Percentiles rank a stretch among this genome's conserved stretches.
These are phyloP conservation scores for Ephemerocybe angulata DNA, from an alignment of 768 basidiomycete genomes.

Conservation along the genomic window DNA sequence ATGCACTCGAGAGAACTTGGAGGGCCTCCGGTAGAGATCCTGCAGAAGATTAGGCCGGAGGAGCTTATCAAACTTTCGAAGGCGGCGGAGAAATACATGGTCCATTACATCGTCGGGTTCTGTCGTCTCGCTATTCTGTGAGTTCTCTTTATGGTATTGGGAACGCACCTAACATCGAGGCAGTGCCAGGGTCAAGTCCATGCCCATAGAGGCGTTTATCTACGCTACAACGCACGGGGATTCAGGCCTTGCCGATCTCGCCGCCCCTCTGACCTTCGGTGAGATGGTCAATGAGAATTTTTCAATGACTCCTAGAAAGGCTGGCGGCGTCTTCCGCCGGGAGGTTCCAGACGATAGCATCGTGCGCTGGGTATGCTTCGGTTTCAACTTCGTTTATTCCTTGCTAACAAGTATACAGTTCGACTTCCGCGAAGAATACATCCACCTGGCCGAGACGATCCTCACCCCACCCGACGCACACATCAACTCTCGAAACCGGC, in stretches of 20 bases:
- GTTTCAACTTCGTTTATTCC: background rate
- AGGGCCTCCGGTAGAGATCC: background rate
- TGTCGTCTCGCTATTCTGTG: background rate
- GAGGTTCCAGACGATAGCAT: background rate
- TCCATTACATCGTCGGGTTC: background rate
- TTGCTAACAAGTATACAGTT: background rate
- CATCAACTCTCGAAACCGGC: background rate
- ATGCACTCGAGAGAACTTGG: background rate
- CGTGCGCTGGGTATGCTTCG: background rate
- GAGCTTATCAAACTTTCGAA: background rate
- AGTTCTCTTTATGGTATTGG: background rate
- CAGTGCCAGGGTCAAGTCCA: background rate
- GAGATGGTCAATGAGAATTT: background rate
- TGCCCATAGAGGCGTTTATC: background rate
- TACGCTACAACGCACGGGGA: background rate
- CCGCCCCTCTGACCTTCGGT: background rate
- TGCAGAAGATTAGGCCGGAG: background rate
- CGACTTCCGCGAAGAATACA: background rate
- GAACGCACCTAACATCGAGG: background rate
- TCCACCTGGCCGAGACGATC: background rate
- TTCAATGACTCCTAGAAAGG: background rate
- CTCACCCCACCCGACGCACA: background rate
- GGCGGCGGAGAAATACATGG: constrained; percentile 1
- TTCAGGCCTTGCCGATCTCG: background rate
- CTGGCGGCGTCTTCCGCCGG: background rate